Conservation (phyloP, 306 rosid genomes). For the Rosa rugosa region DNA sequence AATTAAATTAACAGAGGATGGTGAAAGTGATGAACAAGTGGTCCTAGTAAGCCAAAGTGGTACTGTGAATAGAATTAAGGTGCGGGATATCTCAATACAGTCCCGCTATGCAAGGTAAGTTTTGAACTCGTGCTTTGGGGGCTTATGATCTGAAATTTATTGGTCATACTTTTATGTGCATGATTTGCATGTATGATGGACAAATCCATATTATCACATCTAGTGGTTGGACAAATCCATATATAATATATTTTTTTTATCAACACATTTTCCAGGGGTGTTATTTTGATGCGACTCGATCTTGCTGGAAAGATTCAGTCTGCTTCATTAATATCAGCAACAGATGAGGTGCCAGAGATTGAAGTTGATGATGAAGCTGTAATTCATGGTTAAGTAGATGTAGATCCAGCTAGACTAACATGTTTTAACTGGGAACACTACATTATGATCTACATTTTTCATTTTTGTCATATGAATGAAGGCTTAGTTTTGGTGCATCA, state of each 20-base stretch:
- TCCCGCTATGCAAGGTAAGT: slow-evolving; percentile 89
- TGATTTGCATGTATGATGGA: not conserved
- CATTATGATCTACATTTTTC: not conserved
- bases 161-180: not conserved
- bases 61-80: slow-evolving; percentile 93
- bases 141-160: not conserved
- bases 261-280: slow-evolving; percentile 59
- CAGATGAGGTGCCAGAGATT: slow-evolving; percentile 59
- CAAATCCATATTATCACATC: not conserved
- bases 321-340: slow-evolving; percentile 76
- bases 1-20: slow-evolving; percentile 59
- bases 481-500: not conserved
- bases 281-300: slow-evolving; percentile 89
- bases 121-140: slow-evolving; percentile 1
- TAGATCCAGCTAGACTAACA: not conserved
- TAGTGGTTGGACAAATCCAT: not conserved
- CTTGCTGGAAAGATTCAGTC: slow-evolving; percentile 94
- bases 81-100: slow-evolving; percentile 91
- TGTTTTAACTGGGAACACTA: not conserved
- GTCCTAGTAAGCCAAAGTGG: slow-evolving; percentile 98
- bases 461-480: not conserved
- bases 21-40: slow-evolving; percentile 98
- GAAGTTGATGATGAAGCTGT: slow-evolving; percentile 45
- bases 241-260: not conserved
- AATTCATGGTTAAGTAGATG: slow-evolving; percentile 31